phyloP scores from a whole-genome alignment of 139 green algal species.

The Volvox africanus region DNA sequence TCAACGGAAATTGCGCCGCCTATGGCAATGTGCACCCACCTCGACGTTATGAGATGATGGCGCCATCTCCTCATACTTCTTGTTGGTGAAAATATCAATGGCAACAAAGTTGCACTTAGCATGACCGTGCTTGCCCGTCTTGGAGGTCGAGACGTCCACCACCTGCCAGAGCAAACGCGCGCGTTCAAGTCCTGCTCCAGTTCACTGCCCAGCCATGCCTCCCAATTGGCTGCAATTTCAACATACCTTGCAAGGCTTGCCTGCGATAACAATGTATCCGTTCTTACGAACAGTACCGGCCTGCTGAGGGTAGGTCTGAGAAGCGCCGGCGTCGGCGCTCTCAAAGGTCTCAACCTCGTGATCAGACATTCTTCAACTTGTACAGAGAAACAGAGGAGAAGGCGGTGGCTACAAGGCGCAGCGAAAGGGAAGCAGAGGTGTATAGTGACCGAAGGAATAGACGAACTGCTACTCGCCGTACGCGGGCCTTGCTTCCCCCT shows the following conservation, averaged over 20 bases:
- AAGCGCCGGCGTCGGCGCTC: constrained; percentile 72
- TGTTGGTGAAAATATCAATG: constrained; percentile 98
- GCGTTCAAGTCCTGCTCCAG: not conserved
- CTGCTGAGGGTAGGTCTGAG: constrained; percentile 93
- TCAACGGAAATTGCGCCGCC: constrained; percentile 12
- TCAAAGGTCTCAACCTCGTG: constrained; percentile 59
- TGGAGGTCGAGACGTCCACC: constrained; percentile 98
- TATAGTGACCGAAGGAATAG: not conserved
- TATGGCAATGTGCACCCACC: constrained; percentile 62
- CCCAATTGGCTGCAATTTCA: not conserved
- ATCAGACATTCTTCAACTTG: constrained; percentile 43
- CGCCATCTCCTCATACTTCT: constrained; percentile 99
- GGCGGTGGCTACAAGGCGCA: constrained; percentile 1
- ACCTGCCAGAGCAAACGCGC: constrained; percentile 79
- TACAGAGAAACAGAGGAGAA: constrained; percentile 2
- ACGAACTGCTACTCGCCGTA: not conserved
- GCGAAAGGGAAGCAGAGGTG: not conserved
- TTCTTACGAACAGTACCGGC: constrained; percentile 97
- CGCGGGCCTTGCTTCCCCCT: too few relatives aligned
- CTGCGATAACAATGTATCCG: constrained; percentile 96
- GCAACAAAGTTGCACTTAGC: constrained; percentile 99
- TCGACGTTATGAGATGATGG: constrained; percentile 98
- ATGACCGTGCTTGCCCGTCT: constrained; percentile 99
- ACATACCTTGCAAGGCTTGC: constrained; percentile 94
- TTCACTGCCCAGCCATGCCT: not conserved